Conservation (phyloP, 805 yeast genomes). For the Pichia scutulata region DNA sequence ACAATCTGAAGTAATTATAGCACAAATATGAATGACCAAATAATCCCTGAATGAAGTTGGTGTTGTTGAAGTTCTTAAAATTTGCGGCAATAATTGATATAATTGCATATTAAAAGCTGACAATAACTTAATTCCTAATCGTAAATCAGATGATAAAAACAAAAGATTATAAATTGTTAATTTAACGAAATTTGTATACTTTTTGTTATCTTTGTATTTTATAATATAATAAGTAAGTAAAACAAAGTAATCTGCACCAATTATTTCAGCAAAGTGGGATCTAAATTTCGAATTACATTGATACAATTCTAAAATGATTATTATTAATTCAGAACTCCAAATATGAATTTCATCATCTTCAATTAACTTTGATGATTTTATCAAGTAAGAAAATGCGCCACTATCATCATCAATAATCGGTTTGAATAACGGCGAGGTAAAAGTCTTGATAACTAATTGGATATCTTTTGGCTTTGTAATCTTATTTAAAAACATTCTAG, state of each 20-base stretch:
- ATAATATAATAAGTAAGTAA: conserved; percentile 50
- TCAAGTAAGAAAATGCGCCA: conserved; percentile 20
- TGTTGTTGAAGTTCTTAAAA: conserved; percentile 33
- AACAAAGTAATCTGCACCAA: conserved; percentile 45
- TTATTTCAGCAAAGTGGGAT: conserved; percentile 33
- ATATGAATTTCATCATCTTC: conserved; percentile 21
- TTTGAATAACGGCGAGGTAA: conserved; percentile 39
- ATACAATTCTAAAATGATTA: conserved; percentile 66
- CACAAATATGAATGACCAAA: conserved; percentile 44
- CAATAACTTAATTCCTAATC: conserved; percentile 34
- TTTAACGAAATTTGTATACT: conserved; percentile 38
- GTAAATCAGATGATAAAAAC: conserved; percentile 34
- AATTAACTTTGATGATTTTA: conserved; percentile 16
- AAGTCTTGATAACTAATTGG: conserved; percentile 37
- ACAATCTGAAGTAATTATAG: conserved; percentile 30
- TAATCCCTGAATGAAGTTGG: conserved; percentile 58
- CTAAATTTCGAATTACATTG: conserved; percentile 63
- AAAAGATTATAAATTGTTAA: conserved; percentile 45
- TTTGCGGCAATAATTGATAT: conserved; percentile 45
- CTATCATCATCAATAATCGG: conserved; percentile 29
- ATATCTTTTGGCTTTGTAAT: conserved; percentile 50
- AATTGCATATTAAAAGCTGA: conserved; percentile 36
- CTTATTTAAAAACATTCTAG: conserved; percentile 44
- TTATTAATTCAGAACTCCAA: conserved; percentile 52
- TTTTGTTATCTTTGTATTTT: conserved; percentile 35